Evolutionary conservation across 2,329 filamentous ascomycete species (phyloP).

Genomic region (Colletotrichum sp.): DNA sequence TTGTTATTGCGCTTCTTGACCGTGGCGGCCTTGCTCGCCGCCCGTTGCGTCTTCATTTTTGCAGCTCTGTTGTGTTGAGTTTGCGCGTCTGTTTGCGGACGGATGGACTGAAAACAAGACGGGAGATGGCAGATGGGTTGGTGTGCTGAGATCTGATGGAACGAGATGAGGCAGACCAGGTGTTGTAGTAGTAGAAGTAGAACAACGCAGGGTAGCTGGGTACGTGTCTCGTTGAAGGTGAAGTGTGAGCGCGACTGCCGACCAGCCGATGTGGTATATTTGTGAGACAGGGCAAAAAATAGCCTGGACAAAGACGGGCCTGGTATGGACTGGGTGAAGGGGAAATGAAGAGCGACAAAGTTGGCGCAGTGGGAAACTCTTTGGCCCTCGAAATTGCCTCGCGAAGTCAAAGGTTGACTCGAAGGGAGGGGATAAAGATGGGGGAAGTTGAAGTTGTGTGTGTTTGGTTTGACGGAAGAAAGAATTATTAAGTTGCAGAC

Average conservation of each 20-base stretch:
- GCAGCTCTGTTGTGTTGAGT: conserved; percentile 23
- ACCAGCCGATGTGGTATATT: conserved; percentile 17
- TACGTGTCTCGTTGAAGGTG: conserved; percentile 16
- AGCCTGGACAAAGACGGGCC: conserved; percentile 12
- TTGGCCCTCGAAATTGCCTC: not conserved
- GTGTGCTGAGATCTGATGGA: not conserved
- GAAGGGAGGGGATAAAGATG: not conserved
- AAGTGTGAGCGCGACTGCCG: not conserved
- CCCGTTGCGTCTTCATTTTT: conserved; percentile 37
- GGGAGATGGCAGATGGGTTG: not conserved
- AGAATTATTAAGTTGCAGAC: conserved; percentile 6
- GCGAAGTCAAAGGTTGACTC: not conserved
- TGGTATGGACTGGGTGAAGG: conserved; percentile 15
- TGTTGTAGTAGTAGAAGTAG: not conserved
- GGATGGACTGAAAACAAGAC: not conserved
- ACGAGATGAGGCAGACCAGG: not conserved
- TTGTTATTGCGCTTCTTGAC: conserved; percentile 30
- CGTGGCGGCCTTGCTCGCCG: conserved; percentile 33
- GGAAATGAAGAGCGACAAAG: conserved; percentile 20
- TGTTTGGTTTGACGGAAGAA: not conserved
- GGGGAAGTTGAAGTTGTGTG: not conserved
- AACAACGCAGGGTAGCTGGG: not conserved
- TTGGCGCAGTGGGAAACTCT: conserved; percentile 5
- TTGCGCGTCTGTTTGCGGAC: not conserved
- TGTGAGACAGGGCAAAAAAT: conserved; percentile 18